Conservation (phyloP, 352 stramenopile genomes). For the Blastocystis sp. region DNA sequence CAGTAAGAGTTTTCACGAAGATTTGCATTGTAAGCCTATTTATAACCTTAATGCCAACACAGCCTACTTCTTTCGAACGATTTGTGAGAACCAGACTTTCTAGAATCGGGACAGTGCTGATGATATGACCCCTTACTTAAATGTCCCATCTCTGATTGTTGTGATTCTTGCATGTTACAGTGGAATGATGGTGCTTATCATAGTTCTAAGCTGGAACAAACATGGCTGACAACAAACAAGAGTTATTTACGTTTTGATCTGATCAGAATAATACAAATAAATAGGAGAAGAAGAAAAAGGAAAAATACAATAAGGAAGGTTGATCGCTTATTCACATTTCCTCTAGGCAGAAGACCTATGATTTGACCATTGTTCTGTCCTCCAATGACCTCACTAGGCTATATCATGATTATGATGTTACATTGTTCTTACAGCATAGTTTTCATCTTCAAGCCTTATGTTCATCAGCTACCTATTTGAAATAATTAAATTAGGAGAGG, state of each 20-base stretch:
- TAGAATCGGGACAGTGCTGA: not conserved
- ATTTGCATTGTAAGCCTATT: constrained; percentile 51
- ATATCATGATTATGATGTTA: not conserved
- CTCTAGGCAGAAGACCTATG: not conserved
- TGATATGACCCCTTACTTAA: not conserved
- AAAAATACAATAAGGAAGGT: not conserved
- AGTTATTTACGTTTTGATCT: not conserved
- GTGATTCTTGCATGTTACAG: not conserved
- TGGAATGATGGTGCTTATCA: too few relatives aligned
- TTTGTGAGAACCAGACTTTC: not conserved
- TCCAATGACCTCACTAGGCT: not conserved
- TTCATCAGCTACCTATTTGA: not conserved
- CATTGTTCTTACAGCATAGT: not conserved
- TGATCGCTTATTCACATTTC: not conserved
- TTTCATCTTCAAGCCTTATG: not conserved
- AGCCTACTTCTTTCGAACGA: constrained; percentile 32
- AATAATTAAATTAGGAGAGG: not conserved
- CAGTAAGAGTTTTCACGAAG: constrained; percentile 57
- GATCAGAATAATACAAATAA: not conserved
- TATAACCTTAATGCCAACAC: not conserved
- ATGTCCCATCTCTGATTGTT: not conserved
- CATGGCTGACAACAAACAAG: not conserved
- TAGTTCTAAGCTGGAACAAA: too few relatives aligned
- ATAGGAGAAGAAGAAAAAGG: not conserved
- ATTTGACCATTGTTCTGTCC: not conserved